Percentiles rank a stretch among this genome's conserved stretches.
phyloP scores from a whole-genome alignment of 1,284 basidiomycete species.

The Pterulicium gracile region DNA sequence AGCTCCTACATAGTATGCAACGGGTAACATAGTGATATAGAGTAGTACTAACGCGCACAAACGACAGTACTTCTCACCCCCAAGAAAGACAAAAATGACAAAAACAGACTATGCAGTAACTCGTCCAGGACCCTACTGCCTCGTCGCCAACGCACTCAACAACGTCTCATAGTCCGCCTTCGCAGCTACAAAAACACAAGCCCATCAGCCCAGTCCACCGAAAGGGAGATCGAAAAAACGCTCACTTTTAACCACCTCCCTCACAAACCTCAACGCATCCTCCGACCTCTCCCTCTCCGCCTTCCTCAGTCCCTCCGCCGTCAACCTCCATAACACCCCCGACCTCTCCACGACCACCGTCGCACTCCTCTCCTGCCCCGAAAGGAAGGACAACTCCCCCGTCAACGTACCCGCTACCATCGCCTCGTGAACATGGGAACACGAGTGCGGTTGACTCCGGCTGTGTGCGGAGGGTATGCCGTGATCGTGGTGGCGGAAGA shows the following conservation, averaged over 20 bases:
- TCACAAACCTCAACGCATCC: conserved; percentile 56
- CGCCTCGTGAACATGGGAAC: conserved; percentile 55
- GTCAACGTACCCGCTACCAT: conserved; percentile 91
- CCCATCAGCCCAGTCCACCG: conserved; percentile 4
- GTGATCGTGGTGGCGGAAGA: not conserved
- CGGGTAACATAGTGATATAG: no score
- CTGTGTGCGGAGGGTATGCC: no score
- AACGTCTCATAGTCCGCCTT: conserved; percentile 74
- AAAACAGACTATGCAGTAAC: no score
- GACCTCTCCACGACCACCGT: conserved; percentile 74
- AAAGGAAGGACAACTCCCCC: conserved; percentile 78
- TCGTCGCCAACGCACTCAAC: conserved; percentile 59
- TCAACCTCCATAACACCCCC: conserved; percentile 74
- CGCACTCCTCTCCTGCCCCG: conserved; percentile 72
- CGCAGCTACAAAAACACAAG: conserved; percentile 36
- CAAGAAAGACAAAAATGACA: no score
- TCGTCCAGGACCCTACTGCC: conserved; percentile 40
- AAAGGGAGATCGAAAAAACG: conserved; percentile 11
- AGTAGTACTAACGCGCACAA: no score
- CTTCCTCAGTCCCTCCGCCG: conserved; percentile 37
- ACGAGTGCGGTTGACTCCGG: not conserved
- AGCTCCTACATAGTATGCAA: no score
- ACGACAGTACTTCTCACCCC: no score
- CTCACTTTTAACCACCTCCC: conserved; percentile 73
- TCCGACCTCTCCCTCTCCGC: conserved; percentile 60